These are phyloP conservation scores for Anthracocystis setariae DNA, from an alignment of 1,284 basidiomycete species.

Conservation along the genomic window DNA sequence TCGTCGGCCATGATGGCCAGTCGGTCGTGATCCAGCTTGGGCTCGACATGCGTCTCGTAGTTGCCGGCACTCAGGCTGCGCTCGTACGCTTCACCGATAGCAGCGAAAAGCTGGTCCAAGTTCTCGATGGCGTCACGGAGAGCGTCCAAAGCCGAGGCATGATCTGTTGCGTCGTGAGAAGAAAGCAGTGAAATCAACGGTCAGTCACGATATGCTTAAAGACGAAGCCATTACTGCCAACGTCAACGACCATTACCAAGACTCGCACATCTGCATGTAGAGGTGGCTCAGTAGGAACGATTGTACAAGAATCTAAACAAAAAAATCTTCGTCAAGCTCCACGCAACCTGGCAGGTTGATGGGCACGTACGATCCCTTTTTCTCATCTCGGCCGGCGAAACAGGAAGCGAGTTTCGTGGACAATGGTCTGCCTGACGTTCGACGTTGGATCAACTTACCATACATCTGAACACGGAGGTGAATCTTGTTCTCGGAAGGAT, in stretches of 20 bases:
- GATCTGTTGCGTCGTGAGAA: conserved; percentile 11
- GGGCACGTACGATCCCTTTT: conserved; percentile 52
- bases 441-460: conserved; percentile 73
- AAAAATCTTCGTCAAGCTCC: conserved; percentile 52
- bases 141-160: conserved; percentile 56
- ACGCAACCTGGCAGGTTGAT: conserved; percentile 41
- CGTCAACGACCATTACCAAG: conserved; percentile 15
- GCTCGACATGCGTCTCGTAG: conserved; percentile 51
- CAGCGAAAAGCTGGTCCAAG: conserved; percentile 58
- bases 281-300: conserved; percentile 68
- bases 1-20: conserved; percentile 36
- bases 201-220: neutral
- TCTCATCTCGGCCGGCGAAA: conserved; percentile 44
- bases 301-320: conserved; percentile 62
- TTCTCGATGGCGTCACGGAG: conserved; percentile 60
- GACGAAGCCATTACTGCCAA: neutral
- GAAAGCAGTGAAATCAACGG: neutral
- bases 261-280: conserved; percentile 4
- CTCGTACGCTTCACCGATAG: conserved; percentile 59
- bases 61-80: conserved; percentile 51
- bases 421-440: neutral
- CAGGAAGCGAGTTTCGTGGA: neutral
- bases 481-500: conserved; percentile 95
- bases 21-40: conserved; percentile 49
- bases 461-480: conserved; percentile 98